These are phyloP conservation scores for Meyerozyma sp. DNA, from an alignment of 1,139 yeast genomes.

Conservation along the genomic window DNA sequence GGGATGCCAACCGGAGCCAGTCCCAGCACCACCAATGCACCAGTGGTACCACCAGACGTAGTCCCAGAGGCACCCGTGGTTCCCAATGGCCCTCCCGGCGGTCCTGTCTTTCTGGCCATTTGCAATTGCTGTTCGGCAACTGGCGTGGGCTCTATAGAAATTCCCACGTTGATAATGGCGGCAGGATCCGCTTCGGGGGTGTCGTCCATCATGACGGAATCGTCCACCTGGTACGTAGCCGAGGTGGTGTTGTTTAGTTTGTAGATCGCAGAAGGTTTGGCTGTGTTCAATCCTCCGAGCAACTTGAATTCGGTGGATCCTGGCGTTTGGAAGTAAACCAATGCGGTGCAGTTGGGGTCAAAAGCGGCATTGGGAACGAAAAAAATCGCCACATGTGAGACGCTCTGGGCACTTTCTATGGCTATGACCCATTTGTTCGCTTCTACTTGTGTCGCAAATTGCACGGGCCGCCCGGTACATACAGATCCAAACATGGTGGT, in stretches of 20 bases:
- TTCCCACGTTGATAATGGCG: slow-evolving; percentile 60
- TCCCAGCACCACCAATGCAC: slow-evolving; percentile 6
- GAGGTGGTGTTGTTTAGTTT: slow-evolving; percentile 50
- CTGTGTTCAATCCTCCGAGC: slow-evolving; percentile 68
- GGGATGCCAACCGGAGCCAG: slow-evolving; percentile 8
- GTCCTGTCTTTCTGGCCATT: slow-evolving; percentile 21
- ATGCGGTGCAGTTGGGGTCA: slow-evolving; percentile 71
- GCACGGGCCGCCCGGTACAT: slow-evolving; percentile 53
- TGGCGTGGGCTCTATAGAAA: slow-evolving; percentile 73
- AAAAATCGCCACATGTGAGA: slow-evolving; percentile 72
- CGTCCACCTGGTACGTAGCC: slow-evolving; percentile 17
- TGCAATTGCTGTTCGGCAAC: slow-evolving; percentile 52
- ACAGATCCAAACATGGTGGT: slow-evolving; percentile 48
- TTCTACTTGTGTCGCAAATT: slow-evolving; percentile 58
- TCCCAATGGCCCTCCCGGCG: too few relatives aligned
- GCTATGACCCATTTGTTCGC: slow-evolving; percentile 56
- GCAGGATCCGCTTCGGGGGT: slow-evolving; percentile 19
- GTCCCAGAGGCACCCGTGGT: too few relatives aligned
- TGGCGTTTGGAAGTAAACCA: slow-evolving; percentile 85
- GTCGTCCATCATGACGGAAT: slow-evolving; percentile 35
- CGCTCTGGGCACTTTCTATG: slow-evolving; percentile 55
- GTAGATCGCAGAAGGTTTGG: slow-evolving; percentile 89
- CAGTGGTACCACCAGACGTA: background rate
- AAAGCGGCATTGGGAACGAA: slow-evolving; percentile 61
- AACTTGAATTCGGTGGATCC: slow-evolving; percentile 61